Base-by-base conservation (phyloP, 75 land plant species). In the Azolla pinnata region DNA sequence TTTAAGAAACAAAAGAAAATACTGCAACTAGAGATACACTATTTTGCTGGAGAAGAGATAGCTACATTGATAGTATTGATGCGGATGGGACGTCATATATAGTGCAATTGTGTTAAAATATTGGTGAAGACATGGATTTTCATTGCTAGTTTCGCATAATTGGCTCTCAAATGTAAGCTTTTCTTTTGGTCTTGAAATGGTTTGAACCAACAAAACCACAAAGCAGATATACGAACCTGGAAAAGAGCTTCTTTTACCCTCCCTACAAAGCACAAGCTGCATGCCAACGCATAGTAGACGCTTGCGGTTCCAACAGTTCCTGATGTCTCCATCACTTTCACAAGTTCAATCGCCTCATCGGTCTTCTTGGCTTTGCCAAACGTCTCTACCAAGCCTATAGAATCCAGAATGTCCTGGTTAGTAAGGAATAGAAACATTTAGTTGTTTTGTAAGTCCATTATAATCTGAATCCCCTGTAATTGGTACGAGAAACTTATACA, bases 201-300 rank as follows among this genome's bases (percentile, higher is more conserved):
- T n/a, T n/a, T n/a, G n/a, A n/a, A n/a, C n/a, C n/a, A n/a, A n/a
- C n/a, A n/a, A n/a, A n/a, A n/a, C n/a, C n/a, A n/a, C n/a, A n/a
- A n/a, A n/a, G n/a, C n/a, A n/a, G n/a, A n/a, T n/a, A n/a, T n/a
- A 59, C 45, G n/a, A 18, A 85, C 97, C 85, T 86, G 85, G 9
- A 70, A 14, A 52, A 86, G 60, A 54, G 91, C 90, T 20, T 90
- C 91, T 61, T 67, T 52, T 85, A 84, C 79, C 54, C 77, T 76
- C 24, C 97, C 97, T 35, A 63, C 69, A 44, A 63, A 66, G 61
- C 91, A 87, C 53, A 86, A 76, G 63, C 85, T 74, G 51, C 83
- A 79, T 33, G 86, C 91, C 21, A 90, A 57, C 51, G 83, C 91
- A 77, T 81, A 90, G 54, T 83, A 90, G 14, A 86, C 87, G 57